These are phyloP conservation scores for Echites panduratus DNA, from an alignment of 257 asterid species.

Conservation along the genomic window DNA sequence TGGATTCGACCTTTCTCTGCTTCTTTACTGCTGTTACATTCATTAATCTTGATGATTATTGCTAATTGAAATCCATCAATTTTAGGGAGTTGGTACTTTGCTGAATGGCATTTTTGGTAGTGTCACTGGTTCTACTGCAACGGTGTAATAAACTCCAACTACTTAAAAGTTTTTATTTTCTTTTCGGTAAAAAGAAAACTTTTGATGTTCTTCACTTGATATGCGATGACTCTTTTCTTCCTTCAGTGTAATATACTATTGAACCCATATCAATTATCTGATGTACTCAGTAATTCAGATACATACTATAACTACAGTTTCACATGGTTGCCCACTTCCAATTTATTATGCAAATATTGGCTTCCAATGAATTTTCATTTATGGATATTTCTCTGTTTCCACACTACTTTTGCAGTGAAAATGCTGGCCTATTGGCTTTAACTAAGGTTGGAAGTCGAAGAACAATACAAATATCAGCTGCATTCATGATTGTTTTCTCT, in stretches of 20 bases:
- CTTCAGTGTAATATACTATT: not conserved
- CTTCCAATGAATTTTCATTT: not conserved
- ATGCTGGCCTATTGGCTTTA: constrained; percentile 71
- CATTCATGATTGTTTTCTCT: constrained; percentile 72
- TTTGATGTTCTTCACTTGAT: not conserved
- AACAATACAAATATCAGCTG: constrained; percentile 60
- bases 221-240: not conserved
- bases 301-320: not conserved
- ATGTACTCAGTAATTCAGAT: not conserved
- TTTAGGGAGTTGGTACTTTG: constrained; percentile 66
- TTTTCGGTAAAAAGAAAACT: not conserved
- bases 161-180: not conserved
- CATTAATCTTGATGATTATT: not conserved
- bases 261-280: not conserved
- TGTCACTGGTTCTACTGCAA: constrained; percentile 57
- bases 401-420: constrained; percentile 40
- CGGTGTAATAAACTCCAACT: constrained; percentile 42
- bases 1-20: not conserved
- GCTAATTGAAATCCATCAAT: constrained; percentile 1
- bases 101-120: constrained; percentile 64
- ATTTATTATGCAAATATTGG: not conserved
- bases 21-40: not conserved
- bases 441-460: constrained; percentile 83
- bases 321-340: not conserved
- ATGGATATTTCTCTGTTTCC: not conserved